Percentiles rank a stretch among this genome's conserved stretches.
phyloP scores from a whole-genome alignment of 345 rosid species.

The Rhizophora apiculata region DNA sequence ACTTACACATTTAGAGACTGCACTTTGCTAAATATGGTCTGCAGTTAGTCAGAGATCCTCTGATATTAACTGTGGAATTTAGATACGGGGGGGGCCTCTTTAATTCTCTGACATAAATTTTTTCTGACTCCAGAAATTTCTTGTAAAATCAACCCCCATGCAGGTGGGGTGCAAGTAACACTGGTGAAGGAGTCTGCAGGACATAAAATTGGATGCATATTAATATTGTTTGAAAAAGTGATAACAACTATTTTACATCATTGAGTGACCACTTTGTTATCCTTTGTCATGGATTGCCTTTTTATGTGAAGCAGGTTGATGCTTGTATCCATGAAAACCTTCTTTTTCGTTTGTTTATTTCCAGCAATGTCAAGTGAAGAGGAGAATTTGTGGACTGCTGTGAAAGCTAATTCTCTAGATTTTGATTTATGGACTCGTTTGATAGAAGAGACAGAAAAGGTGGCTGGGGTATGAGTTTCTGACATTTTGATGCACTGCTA shows the following conservation, averaged over 20 bases:
- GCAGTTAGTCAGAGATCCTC: background rate
- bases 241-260: background rate
- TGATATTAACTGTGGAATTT: conserved; percentile 1
- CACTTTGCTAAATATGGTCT: background rate
- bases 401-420: conserved; percentile 69
- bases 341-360: conserved; percentile 20
- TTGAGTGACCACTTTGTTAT: background rate
- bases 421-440: conserved; percentile 90
- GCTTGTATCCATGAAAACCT: background rate
- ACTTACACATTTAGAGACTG: background rate
- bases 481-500: background rate
- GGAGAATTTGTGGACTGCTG: conserved; percentile 86
- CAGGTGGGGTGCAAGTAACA: no score
- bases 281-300: no score
- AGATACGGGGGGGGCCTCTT: background rate
- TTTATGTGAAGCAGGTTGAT: background rate
- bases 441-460: conserved; percentile 88
- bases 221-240: background rate
- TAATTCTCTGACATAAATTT: background rate
- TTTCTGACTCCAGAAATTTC: background rate
- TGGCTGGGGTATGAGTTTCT: conserved; percentile 62
- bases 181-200: background rate
- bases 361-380: conserved; percentile 72
- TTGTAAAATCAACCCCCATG: no score
- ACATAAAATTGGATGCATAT: background rate